Percentiles rank a stretch among this genome's conserved stretches.
These are phyloP conservation scores for Annona cherimola DNA, from an alignment of 164 flowering plant genomes.

Conservation along the genomic window DNA sequence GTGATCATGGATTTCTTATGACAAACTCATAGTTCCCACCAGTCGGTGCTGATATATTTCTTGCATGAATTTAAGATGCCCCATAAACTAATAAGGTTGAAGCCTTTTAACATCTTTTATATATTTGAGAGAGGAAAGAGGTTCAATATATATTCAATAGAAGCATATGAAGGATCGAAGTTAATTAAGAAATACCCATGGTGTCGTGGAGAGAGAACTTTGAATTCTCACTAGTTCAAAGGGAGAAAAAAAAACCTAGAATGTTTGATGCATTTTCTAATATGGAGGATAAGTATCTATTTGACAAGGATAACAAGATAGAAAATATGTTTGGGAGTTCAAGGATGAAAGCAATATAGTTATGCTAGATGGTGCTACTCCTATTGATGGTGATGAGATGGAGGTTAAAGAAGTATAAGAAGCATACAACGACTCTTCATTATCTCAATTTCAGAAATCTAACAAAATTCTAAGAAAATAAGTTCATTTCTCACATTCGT, in stretches of 20 bases:
- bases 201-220: conserved; percentile 88
- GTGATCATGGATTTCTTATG: too few species aligned
- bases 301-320: conserved; percentile 31
- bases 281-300: conserved; percentile 36
- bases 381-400: conserved; percentile 39
- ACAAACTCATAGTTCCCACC: too few species aligned
- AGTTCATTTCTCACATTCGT: not conserved
- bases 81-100: conserved; percentile 86
- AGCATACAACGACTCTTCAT: conserved; percentile 28
- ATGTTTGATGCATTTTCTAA: conserved; percentile 52
- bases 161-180: conserved; percentile 81
- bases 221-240: conserved; percentile 50
- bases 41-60: conserved; percentile 53
- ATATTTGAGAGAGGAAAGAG: conserved; percentile 96
- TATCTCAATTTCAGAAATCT: not conserved
- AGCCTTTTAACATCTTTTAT: conserved; percentile 87
- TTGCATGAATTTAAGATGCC: conserved; percentile 79
- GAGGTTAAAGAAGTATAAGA: conserved; percentile 43
- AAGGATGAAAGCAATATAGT: conserved; percentile 27
- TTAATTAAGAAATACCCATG: conserved; percentile 72
- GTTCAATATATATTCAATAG: conserved; percentile 70
- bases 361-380: conserved; percentile 23
- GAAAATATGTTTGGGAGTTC: conserved; percentile 17
- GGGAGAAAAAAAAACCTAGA: conserved; percentile 46
- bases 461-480: not conserved